Base-by-base conservation (phyloP, 139 green algal genomes). In the Micractinium conductrix region DNA sequence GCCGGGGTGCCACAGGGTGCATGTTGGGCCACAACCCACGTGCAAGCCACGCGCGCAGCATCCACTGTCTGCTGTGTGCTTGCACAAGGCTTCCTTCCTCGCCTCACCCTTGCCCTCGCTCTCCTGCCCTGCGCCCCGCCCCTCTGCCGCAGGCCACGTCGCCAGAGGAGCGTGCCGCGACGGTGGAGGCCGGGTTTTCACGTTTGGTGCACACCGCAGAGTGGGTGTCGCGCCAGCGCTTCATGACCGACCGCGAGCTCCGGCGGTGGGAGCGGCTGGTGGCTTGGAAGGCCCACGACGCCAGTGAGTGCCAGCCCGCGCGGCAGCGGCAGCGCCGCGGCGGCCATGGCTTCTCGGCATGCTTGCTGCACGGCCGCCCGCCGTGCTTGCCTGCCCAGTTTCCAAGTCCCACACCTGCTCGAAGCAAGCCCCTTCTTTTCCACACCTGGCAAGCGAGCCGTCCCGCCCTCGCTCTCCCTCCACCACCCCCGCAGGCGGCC, bases 181-280 rank as follows among this genome's bases (percentile, higher is more conserved):
- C 81, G 17, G 35, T 86, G 53, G 81, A 86, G 71, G 71, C 68
- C 1, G 81, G 53, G 19, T 65, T 86, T 14, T 26, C 55, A 4
- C 81, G 71, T 4, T 40, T 86, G 24, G 81, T 67, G 40, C 53
- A 74, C 71, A 86, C 55, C 16, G 40, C 80, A 17, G 53, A 74
- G n/a, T 78, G 67, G 65, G 21, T 38, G 17, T 19, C 30, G n/a
- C 70, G 68, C 44, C 67, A 83, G 38, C 55, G 55, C 68, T 86
- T 71, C 37, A 10, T 85, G 44, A 69, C 30, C 22, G 44, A 67
- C n/a, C 67, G 45, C 21, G 45, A 85, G 69, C 45, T 85, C 48
- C 44, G 69, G 24, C 35, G 70, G 43, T 92, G 84, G 84, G 78
- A 92, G 9, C 83, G 88, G 42, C 68, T 92, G 69, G 89, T 91